A percentile compares a stretch with the other conserved stretches of the same genome.
Evolutionary conservation across 75 land plant species (phyloP).

Genomic region (Cryptomeria japonica): DNA sequence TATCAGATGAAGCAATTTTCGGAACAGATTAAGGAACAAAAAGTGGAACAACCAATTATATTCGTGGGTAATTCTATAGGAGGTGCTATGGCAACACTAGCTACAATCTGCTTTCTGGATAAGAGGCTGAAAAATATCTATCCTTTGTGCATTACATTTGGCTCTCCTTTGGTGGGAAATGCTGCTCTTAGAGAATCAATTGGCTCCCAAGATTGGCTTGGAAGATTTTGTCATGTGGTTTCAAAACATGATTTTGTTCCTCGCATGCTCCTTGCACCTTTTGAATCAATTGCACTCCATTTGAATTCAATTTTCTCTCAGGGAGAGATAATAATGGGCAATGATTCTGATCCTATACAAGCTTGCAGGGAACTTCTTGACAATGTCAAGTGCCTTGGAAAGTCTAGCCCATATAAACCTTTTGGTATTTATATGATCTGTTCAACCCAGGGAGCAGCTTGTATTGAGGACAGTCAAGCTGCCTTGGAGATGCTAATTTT

Average conservation of each 20-base stretch:
- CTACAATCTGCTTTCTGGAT: background rate
- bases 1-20: background rate
- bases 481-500: background rate
- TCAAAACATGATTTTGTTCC: slow-evolving; percentile 16
- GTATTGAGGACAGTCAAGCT: background rate
- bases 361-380: slow-evolving; percentile 1
- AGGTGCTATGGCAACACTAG: background rate
- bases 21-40: background rate
- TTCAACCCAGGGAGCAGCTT: background rate
- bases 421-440: slow-evolving; percentile 10
- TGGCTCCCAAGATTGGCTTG: background rate
- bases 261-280: slow-evolving; percentile 11
- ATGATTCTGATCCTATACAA: background rate
- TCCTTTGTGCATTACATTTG: background rate
- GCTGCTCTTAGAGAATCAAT: background rate
- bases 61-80: background rate
- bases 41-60: background rate
- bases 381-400: too few relatives aligned
- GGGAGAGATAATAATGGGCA: background rate
- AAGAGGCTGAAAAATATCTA: background rate
- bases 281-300: background rate
- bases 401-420: background rate
- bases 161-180: too few relatives aligned
- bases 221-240: slow-evolving; percentile 7
- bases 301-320: slow-evolving; percentile 2